Evolutionary conservation across 768 basidiomycete species (phyloP).

Genomic region (Clavaria fumosa): DNA sequence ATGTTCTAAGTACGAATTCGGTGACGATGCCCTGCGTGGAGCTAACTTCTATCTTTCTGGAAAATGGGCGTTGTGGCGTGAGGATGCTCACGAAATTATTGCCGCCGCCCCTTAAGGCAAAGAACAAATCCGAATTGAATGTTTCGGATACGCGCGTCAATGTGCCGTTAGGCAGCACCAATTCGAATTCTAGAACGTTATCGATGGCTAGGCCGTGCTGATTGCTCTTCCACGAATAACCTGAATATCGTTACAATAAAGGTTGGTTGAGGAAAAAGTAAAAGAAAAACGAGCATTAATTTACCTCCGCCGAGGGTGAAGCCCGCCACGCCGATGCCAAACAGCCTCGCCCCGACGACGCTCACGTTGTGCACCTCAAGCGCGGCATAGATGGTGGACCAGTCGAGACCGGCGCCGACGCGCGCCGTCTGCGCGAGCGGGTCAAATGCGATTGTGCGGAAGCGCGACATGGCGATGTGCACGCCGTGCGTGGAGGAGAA

Average conservation of each 20-base stretch:
- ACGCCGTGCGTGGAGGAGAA: conserved; percentile 48
- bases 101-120: conserved; percentile 32
- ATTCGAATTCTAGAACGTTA: conserved; percentile 34
- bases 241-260: conserved; percentile 14
- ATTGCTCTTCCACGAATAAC: conserved; percentile 51
- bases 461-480: conserved; percentile 38
- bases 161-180: conserved; percentile 40
- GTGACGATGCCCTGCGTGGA: conserved; percentile 56
- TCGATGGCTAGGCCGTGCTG: conserved; percentile 44
- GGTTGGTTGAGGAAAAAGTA: too few relatives aligned
- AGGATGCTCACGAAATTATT: conserved; percentile 35
- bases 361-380: conserved; percentile 33
- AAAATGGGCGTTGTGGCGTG: not conserved
- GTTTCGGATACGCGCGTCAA: conserved; percentile 22
- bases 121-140: conserved; percentile 26
- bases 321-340: conserved; percentile 47
- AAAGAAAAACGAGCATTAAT: not conserved
- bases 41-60: not conserved
- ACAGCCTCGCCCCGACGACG: conserved; percentile 43
- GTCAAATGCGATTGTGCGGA: conserved; percentile 31
- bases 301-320: conserved; percentile 41
- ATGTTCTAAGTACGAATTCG: conserved; percentile 14
- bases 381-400: conserved; percentile 48
- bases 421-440: conserved; percentile 22
- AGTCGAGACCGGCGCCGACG: conserved; percentile 33